Conservation (phyloP, 176 grass and related monocot genomes). For the Hordeum marinum region DNA sequence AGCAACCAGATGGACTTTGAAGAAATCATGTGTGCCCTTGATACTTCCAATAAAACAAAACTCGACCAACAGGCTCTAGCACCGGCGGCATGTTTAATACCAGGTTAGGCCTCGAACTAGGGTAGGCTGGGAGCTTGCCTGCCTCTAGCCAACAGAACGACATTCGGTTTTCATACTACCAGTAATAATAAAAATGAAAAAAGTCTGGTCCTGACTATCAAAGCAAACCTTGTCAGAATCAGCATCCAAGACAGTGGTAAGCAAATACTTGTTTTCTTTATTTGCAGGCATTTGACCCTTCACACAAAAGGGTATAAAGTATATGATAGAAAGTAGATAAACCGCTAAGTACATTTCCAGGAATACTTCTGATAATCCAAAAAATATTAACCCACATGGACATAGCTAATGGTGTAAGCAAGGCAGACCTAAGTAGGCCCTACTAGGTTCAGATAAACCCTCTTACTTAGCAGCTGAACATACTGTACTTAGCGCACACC, state of each 20-base stretch:
- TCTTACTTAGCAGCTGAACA: neutral
- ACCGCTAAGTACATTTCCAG: neutral
- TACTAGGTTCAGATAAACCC: neutral
- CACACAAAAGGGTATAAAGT: neutral
- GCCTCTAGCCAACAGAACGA: neutral
- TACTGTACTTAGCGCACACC: neutral
- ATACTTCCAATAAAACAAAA: neutral
- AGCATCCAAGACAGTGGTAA: neutral
- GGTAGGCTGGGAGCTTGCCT: neutral
- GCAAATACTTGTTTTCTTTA: neutral
- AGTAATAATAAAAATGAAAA: too few relatives aligned
- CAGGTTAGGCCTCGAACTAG: neutral
- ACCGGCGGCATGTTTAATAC: neutral
- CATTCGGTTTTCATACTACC: neutral
- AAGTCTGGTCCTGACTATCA: neutral
- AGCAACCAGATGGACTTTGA: neutral
- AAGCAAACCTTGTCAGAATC: constrained; percentile 4
- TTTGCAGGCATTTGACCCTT: neutral
- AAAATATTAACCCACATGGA: neutral
- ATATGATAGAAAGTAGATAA: neutral
- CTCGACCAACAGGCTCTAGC: neutral
- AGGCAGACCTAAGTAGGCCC: neutral
- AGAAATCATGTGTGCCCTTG: neutral
- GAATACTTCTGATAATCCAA: neutral
- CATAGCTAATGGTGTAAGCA: neutral